A percentile compares a stretch with the other conserved stretches of the same genome.
Evolutionary conservation across 176 grass and related monocot species (phyloP).

Genomic region (Tillandsia fasciculata): DNA sequence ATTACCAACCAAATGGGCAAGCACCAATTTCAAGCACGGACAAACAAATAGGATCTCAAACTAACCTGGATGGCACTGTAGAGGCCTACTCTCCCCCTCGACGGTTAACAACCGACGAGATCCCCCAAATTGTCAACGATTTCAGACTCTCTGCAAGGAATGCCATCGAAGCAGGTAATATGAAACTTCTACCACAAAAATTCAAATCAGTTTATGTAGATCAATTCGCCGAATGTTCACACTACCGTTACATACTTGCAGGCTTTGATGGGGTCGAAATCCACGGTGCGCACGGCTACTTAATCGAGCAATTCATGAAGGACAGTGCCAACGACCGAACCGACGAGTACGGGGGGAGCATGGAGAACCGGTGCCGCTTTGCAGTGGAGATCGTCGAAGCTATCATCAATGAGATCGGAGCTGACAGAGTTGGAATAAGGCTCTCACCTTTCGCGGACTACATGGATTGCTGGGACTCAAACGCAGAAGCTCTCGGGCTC

Average conservation of each 20-base stretch:
- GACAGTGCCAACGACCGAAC: conserved; percentile 8
- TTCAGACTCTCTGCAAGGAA: conserved; percentile 28
- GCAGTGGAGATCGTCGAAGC: neutral
- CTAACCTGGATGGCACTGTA: neutral
- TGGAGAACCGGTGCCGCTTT: conserved; percentile 13
- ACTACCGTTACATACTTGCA: neutral
- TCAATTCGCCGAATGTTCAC: neutral
- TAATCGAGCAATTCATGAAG: conserved; percentile 17
- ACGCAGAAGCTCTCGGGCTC: conserved; percentile 23
- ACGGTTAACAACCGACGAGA: conserved; percentile 25
- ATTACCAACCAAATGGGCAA: conserved; percentile 20
- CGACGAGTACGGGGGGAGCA: conserved; percentile 12
- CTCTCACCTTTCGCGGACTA: conserved; percentile 23
- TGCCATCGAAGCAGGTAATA: conserved; percentile 24
- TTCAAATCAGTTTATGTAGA: neutral
- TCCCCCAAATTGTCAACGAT: conserved; percentile 16
- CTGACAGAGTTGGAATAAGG: neutral
- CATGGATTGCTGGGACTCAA: conserved; percentile 33
- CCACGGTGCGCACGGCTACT: conserved; percentile 7
- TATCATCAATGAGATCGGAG: neutral
- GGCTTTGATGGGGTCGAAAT: conserved; percentile 3
- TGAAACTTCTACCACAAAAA: no score
- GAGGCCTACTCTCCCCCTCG: conserved; percentile 5
- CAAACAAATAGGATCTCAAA: neutral
- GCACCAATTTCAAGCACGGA: conserved; percentile 15